Evolutionary conservation across 495 filamentous ascomycete genomes (phyloP).

Genomic region (Schizothecium vesticola): DNA sequence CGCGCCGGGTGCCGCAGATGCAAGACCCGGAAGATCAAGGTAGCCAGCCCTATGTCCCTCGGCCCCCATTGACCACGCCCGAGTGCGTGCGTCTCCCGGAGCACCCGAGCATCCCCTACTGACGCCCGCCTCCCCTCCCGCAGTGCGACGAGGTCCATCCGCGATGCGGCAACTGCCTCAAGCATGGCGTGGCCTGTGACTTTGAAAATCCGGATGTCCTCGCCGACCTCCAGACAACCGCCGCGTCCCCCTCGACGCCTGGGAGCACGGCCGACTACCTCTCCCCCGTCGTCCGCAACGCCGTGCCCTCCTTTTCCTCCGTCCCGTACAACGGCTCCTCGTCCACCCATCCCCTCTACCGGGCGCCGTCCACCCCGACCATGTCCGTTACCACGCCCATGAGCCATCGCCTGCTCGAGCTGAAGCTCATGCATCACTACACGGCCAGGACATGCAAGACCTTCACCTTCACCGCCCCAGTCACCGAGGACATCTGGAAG

Average conservation of each 20-base stretch:
- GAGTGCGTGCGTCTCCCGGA: neutral
- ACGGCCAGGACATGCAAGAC: conserved; percentile 49
- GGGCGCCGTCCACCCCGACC: conserved; percentile 31
- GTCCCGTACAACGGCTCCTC: conserved; percentile 14
- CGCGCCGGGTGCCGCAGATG: conserved; percentile 55
- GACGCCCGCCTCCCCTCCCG: conserved; percentile 2
- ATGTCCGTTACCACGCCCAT: conserved; percentile 34
- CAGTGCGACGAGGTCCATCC: conserved; percentile 62
- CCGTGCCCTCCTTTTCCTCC: conserved; percentile 17
- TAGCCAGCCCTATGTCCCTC: conserved; percentile 17
- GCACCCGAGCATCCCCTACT: neutral
- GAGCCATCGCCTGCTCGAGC: conserved; percentile 44
- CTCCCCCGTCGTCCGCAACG: conserved; percentile 22
- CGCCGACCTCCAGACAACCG: conserved; percentile 28
- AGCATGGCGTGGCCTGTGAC: conserved; percentile 59
- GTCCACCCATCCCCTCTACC: conserved; percentile 32
- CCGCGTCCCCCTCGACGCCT: conserved; percentile 24
- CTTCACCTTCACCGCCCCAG: conserved; percentile 43
- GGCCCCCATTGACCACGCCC: neutral
- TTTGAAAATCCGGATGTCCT: conserved; percentile 46
- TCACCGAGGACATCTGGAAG: conserved; percentile 48
- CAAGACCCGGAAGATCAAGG: conserved; percentile 61
- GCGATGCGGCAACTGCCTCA: conserved; percentile 55
- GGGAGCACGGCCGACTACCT: conserved; percentile 27
- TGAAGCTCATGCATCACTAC: conserved; percentile 52